Percentiles rank a stretch among this genome's conserved stretches.
Evolutionary conservation across 768 basidiomycete genomes (phyloP).

Genomic region (Boletus edulis): DNA sequence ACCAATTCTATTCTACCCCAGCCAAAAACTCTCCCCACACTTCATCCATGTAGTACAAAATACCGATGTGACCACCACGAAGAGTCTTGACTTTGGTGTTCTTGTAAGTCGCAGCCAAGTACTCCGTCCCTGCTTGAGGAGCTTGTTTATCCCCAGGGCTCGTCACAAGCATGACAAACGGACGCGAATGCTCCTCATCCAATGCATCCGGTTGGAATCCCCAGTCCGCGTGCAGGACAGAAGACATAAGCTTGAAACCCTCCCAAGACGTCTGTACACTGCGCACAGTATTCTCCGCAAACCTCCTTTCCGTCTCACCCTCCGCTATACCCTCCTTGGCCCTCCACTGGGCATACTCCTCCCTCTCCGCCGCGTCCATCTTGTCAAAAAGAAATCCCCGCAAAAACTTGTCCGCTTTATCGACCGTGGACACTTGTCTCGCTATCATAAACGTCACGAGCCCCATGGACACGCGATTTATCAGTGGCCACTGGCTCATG

Average conservation of each 20-base stretch:
- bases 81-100: conserved; percentile 41
- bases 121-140: conserved; percentile 44
- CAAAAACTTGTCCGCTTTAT: conserved; percentile 42
- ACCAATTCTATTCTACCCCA: conserved; percentile 10
- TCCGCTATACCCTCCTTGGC: conserved; percentile 38
- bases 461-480: conserved; percentile 31
- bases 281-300: conserved; percentile 41
- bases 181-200: conserved; percentile 43
- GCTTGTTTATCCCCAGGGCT: conserved; percentile 42
- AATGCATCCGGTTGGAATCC: conserved; percentile 42
- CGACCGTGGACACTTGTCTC: conserved; percentile 36
- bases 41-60: conserved; percentile 44
- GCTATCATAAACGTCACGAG: conserved; percentile 33
- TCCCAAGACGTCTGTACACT: conserved; percentile 52
- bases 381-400: conserved; percentile 37
- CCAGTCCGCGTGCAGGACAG: conserved; percentile 51
- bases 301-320: conserved; percentile 40
- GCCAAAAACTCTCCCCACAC: conserved; percentile 40
- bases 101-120: conserved; percentile 46
- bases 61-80: conserved; percentile 49
- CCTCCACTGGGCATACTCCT: conserved; percentile 39
- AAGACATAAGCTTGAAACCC: conserved; percentile 45
- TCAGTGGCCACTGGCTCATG: conserved; percentile 40
- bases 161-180: conserved; percentile 45
- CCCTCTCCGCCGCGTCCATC: conserved; percentile 38